These are phyloP conservation scores for Yamadazyma blattariae DNA, from an alignment of 1,139 yeast species.

Conservation along the genomic window DNA sequence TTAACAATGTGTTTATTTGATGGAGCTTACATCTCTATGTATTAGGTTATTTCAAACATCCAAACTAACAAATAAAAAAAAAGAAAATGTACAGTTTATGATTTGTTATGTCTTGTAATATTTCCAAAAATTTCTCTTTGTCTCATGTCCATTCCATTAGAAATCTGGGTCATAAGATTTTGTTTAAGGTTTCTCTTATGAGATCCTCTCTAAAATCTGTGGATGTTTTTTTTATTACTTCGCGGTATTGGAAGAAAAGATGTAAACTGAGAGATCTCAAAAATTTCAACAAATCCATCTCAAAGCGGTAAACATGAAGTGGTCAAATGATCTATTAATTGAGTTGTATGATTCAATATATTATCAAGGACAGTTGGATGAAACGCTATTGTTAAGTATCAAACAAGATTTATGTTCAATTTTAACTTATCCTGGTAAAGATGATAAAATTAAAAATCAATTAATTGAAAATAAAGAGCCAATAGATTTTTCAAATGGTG, in stretches of 20 bases:
- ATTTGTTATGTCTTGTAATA: not conserved
- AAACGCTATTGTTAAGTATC: slow-evolving; percentile 23
- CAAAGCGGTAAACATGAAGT: slow-evolving; percentile 14
- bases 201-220: too few relatives aligned
- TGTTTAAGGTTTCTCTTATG: too few relatives aligned
- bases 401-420: slow-evolving; percentile 49
- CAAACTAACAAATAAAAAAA: too few relatives aligned
- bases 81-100: too few relatives aligned
- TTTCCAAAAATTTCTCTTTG: slow-evolving; percentile 1
- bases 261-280: not conserved
- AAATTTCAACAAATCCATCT: slow-evolving; percentile 4
- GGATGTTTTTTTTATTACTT: too few relatives aligned
- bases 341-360: slow-evolving; percentile 38
- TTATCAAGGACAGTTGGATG: slow-evolving; percentile 24
- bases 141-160: too few relatives aligned
- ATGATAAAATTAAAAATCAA: slow-evolving; percentile 50
- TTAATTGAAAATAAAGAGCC: slow-evolving; percentile 50
- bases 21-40: slow-evolving; percentile 16
- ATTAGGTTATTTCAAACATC: too few relatives aligned
- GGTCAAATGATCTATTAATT: slow-evolving; percentile 34
- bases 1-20: slow-evolving; percentile 26
- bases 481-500: slow-evolving; percentile 48
- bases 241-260: too few relatives aligned
- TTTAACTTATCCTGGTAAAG: slow-evolving; percentile 50
- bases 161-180: too few relatives aligned